Evolutionary conservation across 768 basidiomycete species (phyloP).

Genomic region (Russula sp.): DNA sequence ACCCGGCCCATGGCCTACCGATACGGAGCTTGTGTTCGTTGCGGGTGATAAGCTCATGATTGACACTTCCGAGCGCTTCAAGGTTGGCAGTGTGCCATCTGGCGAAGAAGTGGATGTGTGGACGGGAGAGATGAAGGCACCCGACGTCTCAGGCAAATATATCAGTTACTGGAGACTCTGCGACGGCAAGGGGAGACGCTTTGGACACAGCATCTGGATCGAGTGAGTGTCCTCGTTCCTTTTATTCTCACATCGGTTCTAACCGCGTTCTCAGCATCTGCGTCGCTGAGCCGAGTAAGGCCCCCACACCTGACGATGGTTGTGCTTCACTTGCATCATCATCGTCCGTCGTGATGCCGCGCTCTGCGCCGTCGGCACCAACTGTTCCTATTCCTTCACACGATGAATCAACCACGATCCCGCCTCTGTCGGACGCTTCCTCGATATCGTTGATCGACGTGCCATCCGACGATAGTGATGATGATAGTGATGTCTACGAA

Average conservation of each 20-base stretch:
- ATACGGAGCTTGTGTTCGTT: conserved; percentile 62
- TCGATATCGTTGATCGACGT: conserved; percentile 57
- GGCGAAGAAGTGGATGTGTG: conserved; percentile 59
- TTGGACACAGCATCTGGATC: conserved; percentile 74
- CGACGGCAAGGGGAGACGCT: conserved; percentile 51
- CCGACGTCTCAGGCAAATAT: conserved; percentile 66
- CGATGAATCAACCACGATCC: conserved; percentile 26
- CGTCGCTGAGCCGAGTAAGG: conserved; percentile 47
- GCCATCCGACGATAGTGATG: conserved; percentile 45
- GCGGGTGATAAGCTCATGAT: conserved; percentile 58
- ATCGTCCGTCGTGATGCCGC: conserved; percentile 69
- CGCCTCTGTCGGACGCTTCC: conserved; percentile 33
- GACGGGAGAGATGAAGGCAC: conserved; percentile 78
- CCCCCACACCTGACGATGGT: conserved; percentile 29
- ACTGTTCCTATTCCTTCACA: conserved; percentile 16
- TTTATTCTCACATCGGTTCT: background rate
- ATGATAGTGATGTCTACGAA: conserved; percentile 51
- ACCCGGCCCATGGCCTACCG: conserved; percentile 54
- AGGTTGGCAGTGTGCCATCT: conserved; percentile 50
- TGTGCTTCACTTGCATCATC: conserved; percentile 58
- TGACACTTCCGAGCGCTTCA: conserved; percentile 32
- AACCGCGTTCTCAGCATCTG: conserved; percentile 43
- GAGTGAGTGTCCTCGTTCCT: conserved; percentile 46
- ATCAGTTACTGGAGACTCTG: conserved; percentile 71
- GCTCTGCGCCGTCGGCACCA: conserved; percentile 17